Conservation (phyloP, 108 stramenopile genomes). For the Skeletonema marinoi region DNA sequence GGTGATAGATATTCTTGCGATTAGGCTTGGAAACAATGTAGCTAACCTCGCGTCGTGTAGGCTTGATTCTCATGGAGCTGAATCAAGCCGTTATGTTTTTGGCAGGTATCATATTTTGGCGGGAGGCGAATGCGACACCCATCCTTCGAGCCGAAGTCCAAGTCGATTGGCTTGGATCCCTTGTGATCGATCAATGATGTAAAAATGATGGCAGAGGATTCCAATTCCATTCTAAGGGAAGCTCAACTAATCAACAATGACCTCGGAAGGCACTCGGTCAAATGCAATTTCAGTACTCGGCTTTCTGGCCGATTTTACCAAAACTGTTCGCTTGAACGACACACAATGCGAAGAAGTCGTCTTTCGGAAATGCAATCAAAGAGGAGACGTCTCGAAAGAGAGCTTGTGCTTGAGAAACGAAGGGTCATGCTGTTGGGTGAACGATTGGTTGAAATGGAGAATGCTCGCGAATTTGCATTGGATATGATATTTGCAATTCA, state of each 20-base stretch:
- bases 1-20: too few relatives aligned
- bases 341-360: slow-evolving; percentile 22
- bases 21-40: too few relatives aligned
- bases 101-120: too few relatives aligned
- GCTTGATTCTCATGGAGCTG: too few relatives aligned
- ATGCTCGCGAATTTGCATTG: slow-evolving; percentile 17
- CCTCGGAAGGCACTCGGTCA: slow-evolving; percentile 40
- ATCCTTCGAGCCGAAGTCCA: too few relatives aligned
- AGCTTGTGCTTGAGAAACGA: slow-evolving; percentile 27
- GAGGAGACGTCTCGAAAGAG: slow-evolving; percentile 30
- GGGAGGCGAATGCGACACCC: too few relatives aligned
- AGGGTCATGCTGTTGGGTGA: slow-evolving; percentile 18
- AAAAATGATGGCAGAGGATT: neutral
- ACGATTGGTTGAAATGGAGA: slow-evolving; percentile 25
- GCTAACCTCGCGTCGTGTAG: too few relatives aligned
- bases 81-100: too few relatives aligned
- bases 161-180: too few relatives aligned
- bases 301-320: slow-evolving; percentile 42
- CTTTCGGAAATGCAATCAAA: slow-evolving; percentile 34
- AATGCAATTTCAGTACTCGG: slow-evolving; percentile 35
- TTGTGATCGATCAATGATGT: too few relatives aligned
- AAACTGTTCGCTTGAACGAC: slow-evolving; percentile 43
- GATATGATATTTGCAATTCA: slow-evolving; percentile 16
- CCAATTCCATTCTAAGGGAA: slow-evolving; percentile 25
- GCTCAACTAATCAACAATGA: slow-evolving; percentile 44